Percentiles rank a stretch among this genome's conserved stretches.
phyloP scores from a whole-genome alignment of 768 basidiomycete species.

The Lentinula lateritia region DNA sequence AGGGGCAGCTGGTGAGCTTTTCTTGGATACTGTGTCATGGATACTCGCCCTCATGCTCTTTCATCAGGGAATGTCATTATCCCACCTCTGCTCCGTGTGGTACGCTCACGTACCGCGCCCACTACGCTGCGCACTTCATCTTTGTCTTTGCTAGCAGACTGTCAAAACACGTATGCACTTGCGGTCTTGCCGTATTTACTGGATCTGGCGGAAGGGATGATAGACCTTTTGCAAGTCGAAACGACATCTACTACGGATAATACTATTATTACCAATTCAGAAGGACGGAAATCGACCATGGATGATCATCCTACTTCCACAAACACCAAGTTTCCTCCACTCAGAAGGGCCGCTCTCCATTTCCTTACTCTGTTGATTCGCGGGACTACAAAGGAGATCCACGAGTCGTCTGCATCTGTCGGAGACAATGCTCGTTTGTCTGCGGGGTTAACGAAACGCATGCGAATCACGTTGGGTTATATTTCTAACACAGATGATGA shows the following conservation, averaged over 20 bases:
- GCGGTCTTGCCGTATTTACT: conserved; percentile 58
- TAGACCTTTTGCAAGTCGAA: conserved; percentile 75
- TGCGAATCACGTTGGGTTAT: conserved; percentile 61
- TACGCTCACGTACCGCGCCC: conserved; percentile 58
- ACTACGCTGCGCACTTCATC: conserved; percentile 63
- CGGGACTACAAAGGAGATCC: conserved; percentile 45
- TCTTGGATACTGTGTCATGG: neutral
- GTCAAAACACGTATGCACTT: conserved; percentile 56
- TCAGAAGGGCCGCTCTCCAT: conserved; percentile 84
- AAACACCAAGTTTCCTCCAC: conserved; percentile 65
- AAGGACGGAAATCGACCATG: conserved; percentile 26
- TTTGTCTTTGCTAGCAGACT: conserved; percentile 64
- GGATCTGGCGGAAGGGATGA: conserved; percentile 60
- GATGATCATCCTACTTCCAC: conserved; percentile 54
- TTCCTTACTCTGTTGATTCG: conserved; percentile 69
- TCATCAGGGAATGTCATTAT: conserved; percentile 61
- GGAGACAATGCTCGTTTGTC: conserved; percentile 25
- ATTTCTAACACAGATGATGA: conserved; percentile 71
- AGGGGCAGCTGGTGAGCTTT: conserved; percentile 56
- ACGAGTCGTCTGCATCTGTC: conserved; percentile 29
- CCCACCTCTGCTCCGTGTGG: conserved; percentile 61
- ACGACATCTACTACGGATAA: conserved; percentile 25
- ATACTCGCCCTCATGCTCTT: conserved; percentile 4
- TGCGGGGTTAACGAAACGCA: conserved; percentile 36
- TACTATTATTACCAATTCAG: conserved; percentile 14